Evolutionary conservation across 139 green algal species (phyloP).

Genomic region (Chlamydomonas sp.): DNA sequence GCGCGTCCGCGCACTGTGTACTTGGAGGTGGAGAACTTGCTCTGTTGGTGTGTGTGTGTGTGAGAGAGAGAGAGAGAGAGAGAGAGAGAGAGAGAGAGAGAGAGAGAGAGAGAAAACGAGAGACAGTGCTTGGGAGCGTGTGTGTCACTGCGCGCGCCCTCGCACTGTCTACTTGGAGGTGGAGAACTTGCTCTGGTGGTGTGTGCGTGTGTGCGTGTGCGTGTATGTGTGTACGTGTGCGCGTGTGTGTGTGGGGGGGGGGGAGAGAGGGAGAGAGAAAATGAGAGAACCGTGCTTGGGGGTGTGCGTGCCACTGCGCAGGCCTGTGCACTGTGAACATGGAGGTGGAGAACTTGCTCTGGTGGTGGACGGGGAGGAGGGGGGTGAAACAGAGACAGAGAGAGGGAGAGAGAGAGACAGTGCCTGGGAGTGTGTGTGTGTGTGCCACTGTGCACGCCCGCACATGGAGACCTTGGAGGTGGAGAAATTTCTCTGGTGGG

Average conservation of each 20-base stretch:
- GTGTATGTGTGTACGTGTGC: no score
- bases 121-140: no score
- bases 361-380: neutral
- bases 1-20: constrained; percentile 52
- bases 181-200: constrained; percentile 54
- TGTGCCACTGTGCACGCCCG: constrained; percentile 53
- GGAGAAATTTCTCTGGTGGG: constrained; percentile 54
- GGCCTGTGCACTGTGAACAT: constrained; percentile 60
- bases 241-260: no score
- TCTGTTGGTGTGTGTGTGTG: constrained; percentile 6
- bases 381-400: neutral
- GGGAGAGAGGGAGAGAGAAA: no score
- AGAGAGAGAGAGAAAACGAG: no score
- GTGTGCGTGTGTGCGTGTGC: neutral
- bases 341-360: constrained; percentile 62
- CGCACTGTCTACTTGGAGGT: constrained; percentile 56
- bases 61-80: neutral
- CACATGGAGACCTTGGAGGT: constrained; percentile 56
- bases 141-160: constrained; percentile 53
- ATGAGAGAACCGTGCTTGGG: no score
- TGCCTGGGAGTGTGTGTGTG: no score
- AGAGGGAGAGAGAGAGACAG: no score
- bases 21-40: constrained; percentile 68
- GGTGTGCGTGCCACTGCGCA: no score
- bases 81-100: no score